Evolutionary conservation across 2,329 filamentous ascomycete genomes (phyloP), one percentile per base, ranked within the genome.

Genomic region (Pseudocercospora pini-densiflorae): DNA sequence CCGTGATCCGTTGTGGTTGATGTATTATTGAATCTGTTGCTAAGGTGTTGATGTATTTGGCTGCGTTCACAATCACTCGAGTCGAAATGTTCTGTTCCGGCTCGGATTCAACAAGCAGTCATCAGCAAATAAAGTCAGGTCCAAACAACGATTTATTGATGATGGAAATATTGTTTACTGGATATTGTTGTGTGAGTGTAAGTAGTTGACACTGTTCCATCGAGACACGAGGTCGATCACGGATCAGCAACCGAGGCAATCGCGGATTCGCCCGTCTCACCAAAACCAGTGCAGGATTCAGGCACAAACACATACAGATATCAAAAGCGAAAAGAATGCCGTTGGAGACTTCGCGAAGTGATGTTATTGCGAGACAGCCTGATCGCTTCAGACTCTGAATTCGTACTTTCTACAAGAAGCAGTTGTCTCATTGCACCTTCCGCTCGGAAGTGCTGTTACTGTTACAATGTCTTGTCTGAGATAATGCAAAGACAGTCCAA

Each of bases 201-300:
- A 24, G 19, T 23, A 2, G 12, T 23, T 51, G 47, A 51, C 47
- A 51, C 14, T 9, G 21, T 5, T 19, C 5, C 27, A 33, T 29
- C 53, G 27, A 21, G 55, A 58, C 55, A 31, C 24, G 55, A 58
- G 55, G 16, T 58, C 33, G 23, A 57, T 57, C 53, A 29, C n/a
- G 47, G 51, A 36, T 27, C 55, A 24, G 40, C 33, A 58, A 31
- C 55, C 55, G 55, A 58, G 55, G 55, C 55, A 58, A 23, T 24
- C 55, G 10, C 55, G 55, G 31, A 36, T 31, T 21, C n/a, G n/a
- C 14, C 55, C 55, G 55, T 16, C 24, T 27, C 47, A 23, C n/a
- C 40, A 43, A 2, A 16, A 43, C 2, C 16, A 43, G 5, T 43
- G 40, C 40, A 43, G n/a, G 16, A 43, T 43, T n/a, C 40, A 43